A percentile compares a stretch with the other conserved stretches of the same genome.
Evolutionary conservation across 345 rosid species (phyloP).

Genomic region (Euphorbia peplus): DNA sequence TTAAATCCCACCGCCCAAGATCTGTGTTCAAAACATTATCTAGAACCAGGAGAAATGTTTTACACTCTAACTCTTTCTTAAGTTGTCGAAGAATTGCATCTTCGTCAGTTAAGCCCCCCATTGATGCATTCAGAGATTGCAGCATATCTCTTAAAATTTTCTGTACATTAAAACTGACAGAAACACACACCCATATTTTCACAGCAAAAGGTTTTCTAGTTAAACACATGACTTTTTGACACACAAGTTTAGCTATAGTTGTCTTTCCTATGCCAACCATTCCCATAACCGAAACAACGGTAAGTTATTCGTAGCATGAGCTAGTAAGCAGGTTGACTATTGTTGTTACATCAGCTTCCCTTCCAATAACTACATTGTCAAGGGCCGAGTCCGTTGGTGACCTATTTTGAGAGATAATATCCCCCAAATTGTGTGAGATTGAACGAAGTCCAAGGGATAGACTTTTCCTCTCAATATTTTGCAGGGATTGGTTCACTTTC

Average conservation of each 20-base stretch:
- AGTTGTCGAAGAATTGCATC: background rate
- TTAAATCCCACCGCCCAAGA: background rate
- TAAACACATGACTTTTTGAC: background rate
- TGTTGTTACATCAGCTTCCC: background rate
- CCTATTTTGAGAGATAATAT: background rate
- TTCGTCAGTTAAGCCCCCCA: background rate
- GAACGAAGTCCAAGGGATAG: background rate
- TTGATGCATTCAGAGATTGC: background rate
- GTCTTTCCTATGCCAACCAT: slow-evolving; percentile 31
- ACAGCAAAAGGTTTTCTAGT: background rate
- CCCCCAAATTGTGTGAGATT: background rate
- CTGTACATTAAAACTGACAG: no score
- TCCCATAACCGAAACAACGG: slow-evolving; percentile 16
- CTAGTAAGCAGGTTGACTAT: slow-evolving; percentile 1
- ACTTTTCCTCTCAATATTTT: no score
- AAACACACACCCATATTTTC: background rate
- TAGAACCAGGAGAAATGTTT: slow-evolving; percentile 17
- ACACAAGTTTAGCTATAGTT: slow-evolving; percentile 12
- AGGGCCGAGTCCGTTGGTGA: background rate
- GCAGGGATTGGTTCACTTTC: background rate
- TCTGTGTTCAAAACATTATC: slow-evolving; percentile 31
- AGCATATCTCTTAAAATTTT: slow-evolving; percentile 15
- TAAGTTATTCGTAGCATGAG: slow-evolving; percentile 5
- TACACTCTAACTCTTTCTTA: background rate
- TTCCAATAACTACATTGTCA: background rate